Conservation (phyloP, 2,329 filamentous ascomycete genomes). For the Neonectria neomacrospora region DNA sequence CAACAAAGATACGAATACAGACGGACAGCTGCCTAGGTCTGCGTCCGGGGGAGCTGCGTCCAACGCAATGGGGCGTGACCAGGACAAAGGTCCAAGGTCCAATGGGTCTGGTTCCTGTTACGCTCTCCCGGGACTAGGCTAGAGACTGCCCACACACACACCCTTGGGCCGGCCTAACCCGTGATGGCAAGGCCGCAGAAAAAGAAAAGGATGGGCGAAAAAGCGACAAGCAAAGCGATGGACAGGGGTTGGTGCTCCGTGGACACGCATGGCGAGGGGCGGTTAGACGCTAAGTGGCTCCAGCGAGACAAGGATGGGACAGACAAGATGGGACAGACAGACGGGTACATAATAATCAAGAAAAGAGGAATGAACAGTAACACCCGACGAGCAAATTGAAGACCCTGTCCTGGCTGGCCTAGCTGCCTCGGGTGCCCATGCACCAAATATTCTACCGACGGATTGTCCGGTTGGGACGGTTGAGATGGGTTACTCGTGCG, state of each 20-base stretch:
- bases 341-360: background rate
- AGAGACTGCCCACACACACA: slow-evolving; percentile 31
- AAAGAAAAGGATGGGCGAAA: slow-evolving; percentile 11
- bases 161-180: slow-evolving; percentile 36
- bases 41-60: slow-evolving; percentile 29
- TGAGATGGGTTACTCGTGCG: background rate
- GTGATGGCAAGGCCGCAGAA: slow-evolving; percentile 35
- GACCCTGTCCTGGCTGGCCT: slow-evolving; percentile 12
- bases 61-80: slow-evolving; percentile 36
- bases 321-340: slow-evolving; percentile 35
- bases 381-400: slow-evolving; percentile 22
- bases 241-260: slow-evolving; percentile 36
- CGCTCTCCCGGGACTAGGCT: slow-evolving; percentile 33
- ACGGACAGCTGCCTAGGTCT: slow-evolving; percentile 26
- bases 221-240: slow-evolving; percentile 7
- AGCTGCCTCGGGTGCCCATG: slow-evolving; percentile 1
- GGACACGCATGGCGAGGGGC: slow-evolving; percentile 27
- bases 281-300: slow-evolving; percentile 42
- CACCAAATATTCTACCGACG: slow-evolving; percentile 6
- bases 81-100: slow-evolving; percentile 28
- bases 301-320: slow-evolving; percentile 43
- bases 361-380: slow-evolving; percentile 2
- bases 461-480: slow-evolving; percentile 4
- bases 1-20: slow-evolving; percentile 19
- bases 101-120: slow-evolving; percentile 34